phyloP scores from a whole-genome alignment of 768 basidiomycete species.

The Baorangia bicolor region DNA sequence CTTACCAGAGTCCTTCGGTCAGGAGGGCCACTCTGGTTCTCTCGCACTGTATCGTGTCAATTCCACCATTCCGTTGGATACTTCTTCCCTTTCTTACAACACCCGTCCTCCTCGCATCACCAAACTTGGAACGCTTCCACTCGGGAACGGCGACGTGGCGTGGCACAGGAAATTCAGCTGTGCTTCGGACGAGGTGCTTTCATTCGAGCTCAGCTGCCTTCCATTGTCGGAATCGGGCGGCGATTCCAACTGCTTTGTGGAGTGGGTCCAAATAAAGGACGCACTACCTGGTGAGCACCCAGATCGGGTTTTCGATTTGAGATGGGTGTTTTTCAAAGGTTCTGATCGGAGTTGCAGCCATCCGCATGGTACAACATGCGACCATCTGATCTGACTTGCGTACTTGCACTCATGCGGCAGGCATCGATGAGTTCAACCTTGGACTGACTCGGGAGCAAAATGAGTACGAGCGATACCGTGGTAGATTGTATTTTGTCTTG shows the following conservation, averaged over 20 bases:
- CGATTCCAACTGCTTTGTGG: conserved; percentile 5
- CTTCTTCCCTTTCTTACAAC: conserved; percentile 7
- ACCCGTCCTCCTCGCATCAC: conserved; percentile 3
- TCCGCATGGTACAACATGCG: no score
- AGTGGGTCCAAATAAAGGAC: conserved; percentile 17
- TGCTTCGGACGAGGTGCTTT: conserved; percentile 8
- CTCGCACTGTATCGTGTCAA: conserved; percentile 8
- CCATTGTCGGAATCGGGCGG: conserved; percentile 4
- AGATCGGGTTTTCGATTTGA: neutral
- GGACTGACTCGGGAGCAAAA: no score
- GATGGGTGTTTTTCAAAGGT: neutral
- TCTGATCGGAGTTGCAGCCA: no score
- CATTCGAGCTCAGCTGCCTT: conserved; percentile 14
- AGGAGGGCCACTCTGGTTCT: conserved; percentile 1
- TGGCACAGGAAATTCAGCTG: conserved; percentile 15
- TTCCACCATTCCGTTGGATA: conserved; percentile 9
- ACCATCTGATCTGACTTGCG: no score
- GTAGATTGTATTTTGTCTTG: no score
- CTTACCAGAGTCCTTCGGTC: conserved; percentile 4
- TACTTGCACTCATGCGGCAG: no score
- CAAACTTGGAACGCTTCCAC: conserved; percentile 1
- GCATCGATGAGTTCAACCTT: no score
- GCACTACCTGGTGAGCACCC: conserved; percentile 7
- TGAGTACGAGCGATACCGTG: no score
- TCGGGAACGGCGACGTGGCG: neutral